These are phyloP conservation scores for Yueomyces sinensis DNA, from an alignment of 805 yeast genomes.

Conservation along the genomic window DNA sequence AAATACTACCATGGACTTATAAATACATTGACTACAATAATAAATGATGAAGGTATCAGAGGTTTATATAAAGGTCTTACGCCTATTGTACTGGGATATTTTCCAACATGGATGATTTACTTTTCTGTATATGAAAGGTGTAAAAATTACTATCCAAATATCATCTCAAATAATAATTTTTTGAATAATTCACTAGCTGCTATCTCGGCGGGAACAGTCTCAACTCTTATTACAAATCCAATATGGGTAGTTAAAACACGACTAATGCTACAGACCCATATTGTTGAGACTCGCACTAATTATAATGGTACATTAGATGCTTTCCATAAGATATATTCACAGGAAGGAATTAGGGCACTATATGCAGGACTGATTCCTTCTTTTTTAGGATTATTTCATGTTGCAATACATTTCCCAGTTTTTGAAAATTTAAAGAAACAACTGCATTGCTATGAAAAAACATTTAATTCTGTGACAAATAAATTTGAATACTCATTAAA, in stretches of 20 bases:
- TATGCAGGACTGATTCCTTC: constrained; percentile 89
- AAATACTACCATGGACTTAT: constrained; percentile 43
- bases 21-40: constrained; percentile 53
- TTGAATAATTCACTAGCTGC: constrained; percentile 42
- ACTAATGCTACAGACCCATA: constrained; percentile 65
- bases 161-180: constrained; percentile 26
- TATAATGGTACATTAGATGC: constrained; percentile 76
- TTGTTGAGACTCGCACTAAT: constrained; percentile 15
- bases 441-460: constrained; percentile 23
- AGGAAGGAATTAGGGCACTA: constrained; percentile 72
- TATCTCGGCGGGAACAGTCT: constrained; percentile 75
- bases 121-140: constrained; percentile 80
- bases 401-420: constrained; percentile 91
- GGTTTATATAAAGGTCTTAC: constrained; percentile 85
- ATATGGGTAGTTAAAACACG: constrained; percentile 97
- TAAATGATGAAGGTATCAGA: constrained; percentile 61
- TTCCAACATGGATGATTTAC: constrained; percentile 97
- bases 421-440: constrained; percentile 67
- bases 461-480: constrained; percentile 4
- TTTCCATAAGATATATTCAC: constrained; percentile 56
- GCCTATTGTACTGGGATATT: constrained; percentile 87
- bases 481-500: constrained; percentile 13
- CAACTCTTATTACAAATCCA: constrained; percentile 81
- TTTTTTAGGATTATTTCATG: constrained; percentile 79
- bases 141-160: constrained; percentile 39